Conservation (phyloP, 768 basidiomycete genomes). For the Tricholoma saponaceum region DNA sequence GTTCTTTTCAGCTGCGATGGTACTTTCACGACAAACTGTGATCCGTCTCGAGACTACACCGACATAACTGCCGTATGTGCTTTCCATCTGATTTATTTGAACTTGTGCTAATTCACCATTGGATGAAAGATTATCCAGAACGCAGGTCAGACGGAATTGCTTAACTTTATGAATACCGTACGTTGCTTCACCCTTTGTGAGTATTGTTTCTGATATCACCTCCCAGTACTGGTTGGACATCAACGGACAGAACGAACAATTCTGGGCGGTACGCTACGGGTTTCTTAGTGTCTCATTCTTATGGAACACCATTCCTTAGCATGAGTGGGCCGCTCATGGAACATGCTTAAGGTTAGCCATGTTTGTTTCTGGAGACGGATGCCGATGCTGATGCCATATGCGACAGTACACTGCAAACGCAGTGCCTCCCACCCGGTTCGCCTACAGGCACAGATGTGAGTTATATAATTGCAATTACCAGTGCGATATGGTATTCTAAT, state of each 20-base stretch:
- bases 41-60: slow-evolving; percentile 35
- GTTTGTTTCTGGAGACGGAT: neutral
- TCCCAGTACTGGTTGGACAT: slow-evolving; percentile 58
- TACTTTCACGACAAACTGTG: slow-evolving; percentile 31
- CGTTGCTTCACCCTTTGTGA: neutral
- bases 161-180: slow-evolving; percentile 53
- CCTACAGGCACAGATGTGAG: slow-evolving; percentile 56
- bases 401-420: slow-evolving; percentile 45
- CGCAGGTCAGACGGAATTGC: slow-evolving; percentile 54
- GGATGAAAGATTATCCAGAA: slow-evolving; percentile 48
- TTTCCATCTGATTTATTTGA: neutral
- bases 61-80: slow-evolving; percentile 24
- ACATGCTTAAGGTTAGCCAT: slow-evolving; percentile 43
- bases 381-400: neutral
- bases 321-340: slow-evolving; percentile 71
- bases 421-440: slow-evolving; percentile 59
- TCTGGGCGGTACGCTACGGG: slow-evolving; percentile 55
- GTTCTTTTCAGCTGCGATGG: slow-evolving; percentile 49
- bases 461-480: neutral
- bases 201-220: neutral
- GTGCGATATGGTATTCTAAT: neutral
- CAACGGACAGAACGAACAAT: slow-evolving; percentile 52
- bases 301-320: slow-evolving; percentile 30
- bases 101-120: slow-evolving; percentile 19
- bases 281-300: neutral